phyloP scores from a whole-genome alignment of 2,329 filamentous ascomycete genomes.

The Calonectria ilicicola region DNA sequence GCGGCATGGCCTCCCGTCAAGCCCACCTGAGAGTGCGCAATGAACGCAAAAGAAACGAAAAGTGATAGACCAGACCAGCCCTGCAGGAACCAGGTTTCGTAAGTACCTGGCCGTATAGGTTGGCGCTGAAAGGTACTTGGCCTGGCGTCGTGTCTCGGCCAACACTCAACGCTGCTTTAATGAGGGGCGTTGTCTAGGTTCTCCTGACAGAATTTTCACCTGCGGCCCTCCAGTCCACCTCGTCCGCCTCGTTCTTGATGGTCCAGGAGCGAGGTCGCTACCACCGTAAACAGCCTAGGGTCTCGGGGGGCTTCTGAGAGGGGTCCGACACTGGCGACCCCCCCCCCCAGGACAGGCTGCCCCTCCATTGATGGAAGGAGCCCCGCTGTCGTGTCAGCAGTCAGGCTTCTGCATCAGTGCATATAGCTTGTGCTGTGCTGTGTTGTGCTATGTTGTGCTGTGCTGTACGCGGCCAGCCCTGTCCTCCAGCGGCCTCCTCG shows the following conservation, averaged over 20 bases:
- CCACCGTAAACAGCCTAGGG: conserved; percentile 38
- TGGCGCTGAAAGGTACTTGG: conserved; percentile 29
- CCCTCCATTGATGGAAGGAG: conserved; percentile 36
- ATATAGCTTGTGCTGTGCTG: conserved; percentile 32
- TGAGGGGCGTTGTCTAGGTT: conserved; percentile 39
- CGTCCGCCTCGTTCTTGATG: conserved; percentile 26
- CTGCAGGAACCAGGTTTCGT: conserved; percentile 30
- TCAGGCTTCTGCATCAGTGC: conserved; percentile 20
- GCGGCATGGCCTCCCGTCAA: conserved; percentile 24
- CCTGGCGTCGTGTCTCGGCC: conserved; percentile 36
- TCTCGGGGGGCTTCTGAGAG: conserved; percentile 13
- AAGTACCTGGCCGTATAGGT: conserved; percentile 28
- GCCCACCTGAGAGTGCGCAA: conserved; percentile 16
- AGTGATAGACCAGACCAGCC: conserved; percentile 37
- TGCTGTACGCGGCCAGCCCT: conserved; percentile 12
- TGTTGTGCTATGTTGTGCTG: conserved; percentile 23
- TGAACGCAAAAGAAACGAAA: conserved; percentile 27
- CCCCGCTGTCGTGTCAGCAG: conserved; percentile 43
- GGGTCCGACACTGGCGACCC: conserved; percentile 32
- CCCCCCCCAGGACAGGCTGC: conserved; percentile 29
- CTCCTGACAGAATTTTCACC: conserved; percentile 49
- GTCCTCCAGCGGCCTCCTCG: not conserved
- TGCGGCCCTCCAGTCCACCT: conserved; percentile 32
- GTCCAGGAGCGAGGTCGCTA: conserved; percentile 34
- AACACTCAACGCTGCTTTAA: conserved; percentile 38